Evolutionary conservation across 768 basidiomycete genomes (phyloP).

Genomic region (Russula lepida): DNA sequence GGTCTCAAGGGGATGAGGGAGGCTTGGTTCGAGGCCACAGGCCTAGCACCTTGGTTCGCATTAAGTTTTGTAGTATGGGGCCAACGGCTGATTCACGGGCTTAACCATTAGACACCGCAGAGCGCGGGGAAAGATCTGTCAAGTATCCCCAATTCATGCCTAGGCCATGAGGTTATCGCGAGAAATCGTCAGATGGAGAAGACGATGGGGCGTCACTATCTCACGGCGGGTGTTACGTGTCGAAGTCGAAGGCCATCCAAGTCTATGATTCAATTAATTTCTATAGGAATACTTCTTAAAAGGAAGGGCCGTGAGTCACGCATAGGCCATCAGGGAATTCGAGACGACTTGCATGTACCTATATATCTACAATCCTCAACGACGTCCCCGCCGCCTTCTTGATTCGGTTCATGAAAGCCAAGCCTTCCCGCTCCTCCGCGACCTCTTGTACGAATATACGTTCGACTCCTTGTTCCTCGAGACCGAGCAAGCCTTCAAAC

Average conservation of each 20-base stretch:
- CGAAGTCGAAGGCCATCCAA: neutral
- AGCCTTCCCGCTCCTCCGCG: slow-evolving; percentile 68
- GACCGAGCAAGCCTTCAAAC: slow-evolving; percentile 77
- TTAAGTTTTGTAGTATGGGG: neutral
- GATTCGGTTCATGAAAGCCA: slow-evolving; percentile 93
- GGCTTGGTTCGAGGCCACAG: neutral
- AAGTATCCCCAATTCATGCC: neutral
- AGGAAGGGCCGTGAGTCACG: neutral
- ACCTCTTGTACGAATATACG: slow-evolving; percentile 82
- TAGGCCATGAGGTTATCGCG: neutral
- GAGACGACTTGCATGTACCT: slow-evolving; percentile 4
- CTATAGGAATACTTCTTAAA: slow-evolving; percentile 2
- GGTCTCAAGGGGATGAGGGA: neutral
- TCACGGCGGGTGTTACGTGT: neutral
- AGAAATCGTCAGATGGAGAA: neutral
- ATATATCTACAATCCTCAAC: slow-evolving; percentile 13
- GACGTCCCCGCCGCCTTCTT: slow-evolving; percentile 75
- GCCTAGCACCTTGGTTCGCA: neutral
- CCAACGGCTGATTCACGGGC: neutral
- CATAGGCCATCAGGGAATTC: neutral
- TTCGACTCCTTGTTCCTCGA: slow-evolving; percentile 72
- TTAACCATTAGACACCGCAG: neutral
- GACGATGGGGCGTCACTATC: neutral
- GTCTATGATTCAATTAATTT: neutral
- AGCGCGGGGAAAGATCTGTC: neutral